Evolutionary conservation across 1,284 basidiomycete species (phyloP).

Genomic region (Malassezia restricta): DNA sequence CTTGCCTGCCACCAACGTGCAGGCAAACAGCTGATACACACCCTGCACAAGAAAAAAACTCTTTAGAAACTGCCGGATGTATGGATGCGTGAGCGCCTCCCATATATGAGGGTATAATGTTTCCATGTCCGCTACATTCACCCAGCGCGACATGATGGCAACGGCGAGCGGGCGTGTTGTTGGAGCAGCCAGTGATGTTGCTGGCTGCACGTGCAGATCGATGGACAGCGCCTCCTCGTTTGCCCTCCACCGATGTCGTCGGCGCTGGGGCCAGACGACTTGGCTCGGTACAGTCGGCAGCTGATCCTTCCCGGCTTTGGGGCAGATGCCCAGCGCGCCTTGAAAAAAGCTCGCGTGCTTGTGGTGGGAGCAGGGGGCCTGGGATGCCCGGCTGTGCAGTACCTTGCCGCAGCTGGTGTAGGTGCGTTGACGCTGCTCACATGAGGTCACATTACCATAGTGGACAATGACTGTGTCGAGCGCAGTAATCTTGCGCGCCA

Average conservation of each 20-base stretch:
- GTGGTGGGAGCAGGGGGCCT: conserved; percentile 92
- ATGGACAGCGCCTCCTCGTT: background rate
- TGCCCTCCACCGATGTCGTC: background rate
- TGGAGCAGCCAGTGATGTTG: background rate
- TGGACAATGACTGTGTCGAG: conserved; percentile 84
- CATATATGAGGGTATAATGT: background rate
- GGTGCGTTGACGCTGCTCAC: conserved; percentile 51
- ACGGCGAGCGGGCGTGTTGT: too few relatives aligned
- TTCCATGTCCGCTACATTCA: background rate
- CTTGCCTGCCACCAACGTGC: conserved; percentile 24
- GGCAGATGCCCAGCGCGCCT: conserved; percentile 61
- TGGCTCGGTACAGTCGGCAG: conserved; percentile 82
- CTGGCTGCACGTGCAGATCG: background rate
- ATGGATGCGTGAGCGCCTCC: background rate
- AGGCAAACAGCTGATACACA: conserved; percentile 30
- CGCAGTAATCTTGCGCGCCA: conserved; percentile 88
- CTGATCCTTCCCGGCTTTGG: conserved; percentile 91
- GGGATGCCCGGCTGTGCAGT: conserved; percentile 88
- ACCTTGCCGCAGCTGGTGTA: conserved; percentile 79
- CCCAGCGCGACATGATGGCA: too few relatives aligned
- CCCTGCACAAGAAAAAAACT: conserved; percentile 32
- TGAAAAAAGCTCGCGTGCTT: conserved; percentile 63
- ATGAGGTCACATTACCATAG: conserved; percentile 65
- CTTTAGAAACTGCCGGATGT: conserved; percentile 15
- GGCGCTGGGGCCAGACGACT: conserved; percentile 54